A percentile compares a stretch with the other conserved stretches of the same genome.
phyloP scores from a whole-genome alignment of 225 moss, liverwort and hornwort genomes.

The Asterella californica region DNA sequence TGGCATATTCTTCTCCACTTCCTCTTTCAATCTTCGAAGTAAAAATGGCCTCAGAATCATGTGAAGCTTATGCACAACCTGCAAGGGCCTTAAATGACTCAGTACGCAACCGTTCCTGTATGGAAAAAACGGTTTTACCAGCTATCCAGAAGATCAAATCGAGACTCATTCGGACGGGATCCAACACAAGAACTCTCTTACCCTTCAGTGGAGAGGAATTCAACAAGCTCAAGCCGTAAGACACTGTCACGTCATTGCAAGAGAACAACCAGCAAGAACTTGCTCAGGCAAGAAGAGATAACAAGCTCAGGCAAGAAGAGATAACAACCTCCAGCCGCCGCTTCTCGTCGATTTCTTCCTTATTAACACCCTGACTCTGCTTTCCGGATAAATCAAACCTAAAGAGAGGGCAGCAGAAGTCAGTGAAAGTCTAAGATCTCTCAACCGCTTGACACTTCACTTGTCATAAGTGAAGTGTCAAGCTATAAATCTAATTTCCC shows the following conservation, averaged over 20 bases:
- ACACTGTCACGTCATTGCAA: not conserved
- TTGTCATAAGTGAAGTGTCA: not conserved
- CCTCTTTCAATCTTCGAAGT: slow-evolving; percentile 76
- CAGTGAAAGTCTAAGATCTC: not conserved
- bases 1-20: slow-evolving; percentile 85
- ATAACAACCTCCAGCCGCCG: slow-evolving; percentile 59
- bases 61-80: slow-evolving; percentile 82
- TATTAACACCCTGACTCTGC: slow-evolving; percentile 38
- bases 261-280: not conserved
- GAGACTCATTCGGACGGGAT: not conserved
- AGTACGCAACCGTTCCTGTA: not conserved
- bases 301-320: slow-evolving; percentile 40
- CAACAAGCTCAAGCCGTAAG: not conserved
- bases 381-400: slow-evolving; percentile 87
- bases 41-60: slow-evolving; percentile 79
- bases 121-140: not conserved
- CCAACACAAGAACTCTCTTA: not conserved
- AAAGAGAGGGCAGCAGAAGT: not conserved
- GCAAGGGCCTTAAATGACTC: not conserved
- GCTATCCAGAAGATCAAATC: not conserved
- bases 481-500: not conserved
- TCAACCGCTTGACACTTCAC: no score
- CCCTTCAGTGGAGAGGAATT: not conserved
- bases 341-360: slow-evolving; percentile 58
- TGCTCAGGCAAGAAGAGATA: not conserved